Conservation (phyloP, 768 basidiomycete genomes). For the Suillus brevipes region DNA sequence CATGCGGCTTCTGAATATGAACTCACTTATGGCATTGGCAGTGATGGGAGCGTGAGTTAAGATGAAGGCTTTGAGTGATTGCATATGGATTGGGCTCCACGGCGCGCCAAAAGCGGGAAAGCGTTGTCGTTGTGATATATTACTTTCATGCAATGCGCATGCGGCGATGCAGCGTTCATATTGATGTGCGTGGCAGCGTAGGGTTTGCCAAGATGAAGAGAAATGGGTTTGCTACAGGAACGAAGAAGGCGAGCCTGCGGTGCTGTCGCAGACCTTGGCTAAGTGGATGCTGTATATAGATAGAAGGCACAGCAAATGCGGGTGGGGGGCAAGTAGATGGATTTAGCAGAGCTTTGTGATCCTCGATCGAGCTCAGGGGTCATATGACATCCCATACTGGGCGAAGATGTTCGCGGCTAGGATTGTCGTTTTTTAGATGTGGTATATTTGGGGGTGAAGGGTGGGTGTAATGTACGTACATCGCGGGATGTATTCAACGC, state of each 20-base stretch:
- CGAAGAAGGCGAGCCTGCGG: not conserved
- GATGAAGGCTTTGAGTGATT: not conserved
- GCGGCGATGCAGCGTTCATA: constrained; percentile 3
- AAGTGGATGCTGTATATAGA: constrained; percentile 3
- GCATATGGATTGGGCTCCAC: constrained; percentile 1
- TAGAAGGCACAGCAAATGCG: constrained; percentile 4
- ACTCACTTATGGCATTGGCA: not conserved
- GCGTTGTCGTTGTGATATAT: not conserved
- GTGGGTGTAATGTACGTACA: not conserved
- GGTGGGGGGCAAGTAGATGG: constrained; percentile 2
- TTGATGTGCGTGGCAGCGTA: not conserved
- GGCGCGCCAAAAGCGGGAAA: constrained; percentile 6
- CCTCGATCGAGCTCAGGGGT: not conserved
- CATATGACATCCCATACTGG: not conserved
- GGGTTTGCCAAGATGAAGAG: constrained; percentile 3
- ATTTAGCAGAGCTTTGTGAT: not conserved
- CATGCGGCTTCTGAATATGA: not conserved
- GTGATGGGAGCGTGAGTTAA: constrained; percentile 6
- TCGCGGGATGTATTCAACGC: not conserved
- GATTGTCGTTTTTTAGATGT: constrained; percentile 3
- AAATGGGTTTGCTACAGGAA: constrained; percentile 2
- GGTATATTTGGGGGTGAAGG: not conserved
- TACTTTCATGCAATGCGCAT: constrained; percentile 3
- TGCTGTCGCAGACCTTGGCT: constrained; percentile 2
- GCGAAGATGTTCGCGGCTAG: not conserved